phyloP scores from a whole-genome alignment of 1,139 yeast species.

The Arxiozyma heterogenica region DNA sequence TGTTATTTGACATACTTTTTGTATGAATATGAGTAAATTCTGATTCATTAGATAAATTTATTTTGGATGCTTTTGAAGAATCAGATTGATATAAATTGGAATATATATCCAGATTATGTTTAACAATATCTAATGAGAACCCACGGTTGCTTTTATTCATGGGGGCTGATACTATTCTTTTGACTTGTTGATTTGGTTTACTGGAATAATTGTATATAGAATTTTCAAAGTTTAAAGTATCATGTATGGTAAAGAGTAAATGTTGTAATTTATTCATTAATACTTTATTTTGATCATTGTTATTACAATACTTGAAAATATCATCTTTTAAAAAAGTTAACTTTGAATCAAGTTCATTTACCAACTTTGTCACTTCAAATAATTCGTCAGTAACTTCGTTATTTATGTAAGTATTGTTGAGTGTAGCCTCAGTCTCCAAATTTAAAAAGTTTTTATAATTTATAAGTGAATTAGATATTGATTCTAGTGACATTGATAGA shows the following conservation, averaged over 20 bases:
- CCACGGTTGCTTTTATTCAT: conserved; percentile 5
- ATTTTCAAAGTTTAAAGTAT: background rate
- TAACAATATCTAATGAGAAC: conserved; percentile 9
- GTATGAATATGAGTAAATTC: conserved; percentile 16
- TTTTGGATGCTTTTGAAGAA: background rate
- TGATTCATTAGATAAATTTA: conserved; percentile 12
- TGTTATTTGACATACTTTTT: conserved; percentile 5
- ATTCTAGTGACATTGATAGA: background rate
- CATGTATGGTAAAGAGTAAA: background rate
- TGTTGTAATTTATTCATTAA: background rate
- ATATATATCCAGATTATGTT: background rate
- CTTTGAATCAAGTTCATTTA: background rate
- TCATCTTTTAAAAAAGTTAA: too few relatives aligned
- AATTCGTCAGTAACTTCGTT: background rate
- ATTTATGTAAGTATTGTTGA: too few relatives aligned
- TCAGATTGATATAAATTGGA: background rate
- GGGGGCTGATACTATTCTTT: background rate
- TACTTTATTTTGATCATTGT: background rate
- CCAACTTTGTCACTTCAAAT: background rate
- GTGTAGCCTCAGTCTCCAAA: background rate
- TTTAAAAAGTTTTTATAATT: conserved; percentile 1
- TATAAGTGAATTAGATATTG: background rate
- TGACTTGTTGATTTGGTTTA: background rate
- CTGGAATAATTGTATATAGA: background rate
- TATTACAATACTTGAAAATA: too few relatives aligned